Conservation (phyloP, 208 protist species). For the Crithidia sp. region DNA sequence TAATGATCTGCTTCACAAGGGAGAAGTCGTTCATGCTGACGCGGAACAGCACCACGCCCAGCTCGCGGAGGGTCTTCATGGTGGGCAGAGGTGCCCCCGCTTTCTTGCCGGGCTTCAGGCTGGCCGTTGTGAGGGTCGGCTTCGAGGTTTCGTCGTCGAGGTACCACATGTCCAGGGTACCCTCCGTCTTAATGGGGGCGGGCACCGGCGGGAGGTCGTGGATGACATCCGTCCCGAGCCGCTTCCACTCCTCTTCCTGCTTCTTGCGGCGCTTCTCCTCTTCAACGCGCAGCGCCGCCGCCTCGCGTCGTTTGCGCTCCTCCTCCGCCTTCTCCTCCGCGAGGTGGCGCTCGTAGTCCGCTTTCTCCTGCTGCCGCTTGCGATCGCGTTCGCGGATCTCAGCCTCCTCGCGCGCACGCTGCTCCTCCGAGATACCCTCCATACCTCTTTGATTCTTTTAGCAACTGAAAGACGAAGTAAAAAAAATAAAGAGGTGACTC, state of each 20-base stretch:
- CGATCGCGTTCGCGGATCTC: constrained; percentile 84
- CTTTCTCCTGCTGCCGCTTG: constrained; percentile 72
- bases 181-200: constrained; percentile 52
- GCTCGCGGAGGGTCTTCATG: constrained; percentile 76
- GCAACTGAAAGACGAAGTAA: neutral
- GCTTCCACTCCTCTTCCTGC: constrained; percentile 86
- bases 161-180: constrained; percentile 80
- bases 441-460: constrained; percentile 14
- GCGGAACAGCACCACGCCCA: constrained; percentile 83
- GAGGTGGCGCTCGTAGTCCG: constrained; percentile 67
- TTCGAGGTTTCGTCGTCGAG: constrained; percentile 85
- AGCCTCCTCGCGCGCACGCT: constrained; percentile 76
- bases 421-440: constrained; percentile 45
- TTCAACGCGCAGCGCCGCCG: constrained; percentile 65
- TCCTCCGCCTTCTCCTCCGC: constrained; percentile 67
- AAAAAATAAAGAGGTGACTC: neutral
- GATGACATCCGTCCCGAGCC: constrained; percentile 80
- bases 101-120: constrained; percentile 77
- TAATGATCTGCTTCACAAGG: constrained; percentile 85
- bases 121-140: constrained; percentile 60
- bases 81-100: constrained; percentile 49
- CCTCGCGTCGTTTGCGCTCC: constrained; percentile 60
- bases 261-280: constrained; percentile 65
- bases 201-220: constrained; percentile 82
- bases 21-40: constrained; percentile 88